Evolutionary conservation across 495 filamentous ascomycete genomes (phyloP), one percentile per base, ranked within the genome.

Genomic region (Aspergillus carlsbadensis): DNA sequence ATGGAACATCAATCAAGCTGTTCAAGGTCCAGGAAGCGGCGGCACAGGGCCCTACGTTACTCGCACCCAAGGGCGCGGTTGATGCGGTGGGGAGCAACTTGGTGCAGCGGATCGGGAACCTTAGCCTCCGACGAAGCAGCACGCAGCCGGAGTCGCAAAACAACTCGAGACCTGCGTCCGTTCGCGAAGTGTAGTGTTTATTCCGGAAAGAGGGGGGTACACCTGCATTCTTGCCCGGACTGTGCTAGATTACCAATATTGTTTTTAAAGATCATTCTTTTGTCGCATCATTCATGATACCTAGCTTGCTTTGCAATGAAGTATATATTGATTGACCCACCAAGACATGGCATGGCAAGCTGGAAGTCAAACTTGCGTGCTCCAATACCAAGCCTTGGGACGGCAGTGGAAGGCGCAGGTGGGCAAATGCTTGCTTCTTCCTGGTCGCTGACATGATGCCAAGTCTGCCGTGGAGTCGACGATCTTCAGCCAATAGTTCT

Each of bases 61-160:
- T 90, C 35, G 87, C 85, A 17, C 94, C 94, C 0, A 83, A 91
- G 59, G 94, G 94, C 3, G 94, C 92, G 0, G 95, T 98, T 3
- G 94, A 98, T 73, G 94, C 94, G 0, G 91, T 98, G 10, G 94
- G 94, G 1, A 94, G 85, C 64, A 95, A 91, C 56, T 83, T 98
- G 36, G 93, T 96, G 42, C 87, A 87, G 59, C 78, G 93, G 42
- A 89, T 98, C 56, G 91, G 93, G 3, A 87, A 84, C 54, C 81
- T 97, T 50, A 90, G 78, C 52, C 69, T 87, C 11, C 68, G 81
- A 20, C 71, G 77, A 14, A 70, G 69, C 11, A 74, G 65, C 53
- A 67, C 69, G 3, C 73, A 57, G 29, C 44, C 72, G 52, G 74
- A 73, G 13, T 52, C 69, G 10, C 59, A 67, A 18, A 63, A 50